These are phyloP conservation scores for Talaromyces sp. DNA, from an alignment of 2,329 filamentous ascomycete genomes.

Conservation along the genomic window DNA sequence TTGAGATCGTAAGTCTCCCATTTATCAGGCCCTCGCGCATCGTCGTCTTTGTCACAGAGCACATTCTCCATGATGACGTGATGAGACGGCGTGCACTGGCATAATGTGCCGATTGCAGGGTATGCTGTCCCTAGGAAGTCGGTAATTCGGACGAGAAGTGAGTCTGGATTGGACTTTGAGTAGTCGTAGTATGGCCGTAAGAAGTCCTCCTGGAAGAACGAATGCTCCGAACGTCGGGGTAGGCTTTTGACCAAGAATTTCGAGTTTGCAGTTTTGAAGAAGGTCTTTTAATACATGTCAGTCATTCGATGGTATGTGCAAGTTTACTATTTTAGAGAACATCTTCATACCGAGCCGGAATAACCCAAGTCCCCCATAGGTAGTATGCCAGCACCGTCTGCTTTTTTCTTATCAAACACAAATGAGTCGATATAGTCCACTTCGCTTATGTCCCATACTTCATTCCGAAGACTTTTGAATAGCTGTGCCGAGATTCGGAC, in stretches of 20 bases:
- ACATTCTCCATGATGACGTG: conserved; percentile 79
- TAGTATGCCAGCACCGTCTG: conserved; percentile 42
- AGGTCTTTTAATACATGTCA: conserved; percentile 50
- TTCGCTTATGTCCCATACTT: conserved; percentile 54
- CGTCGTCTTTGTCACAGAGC: conserved; percentile 55
- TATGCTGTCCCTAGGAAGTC: conserved; percentile 62
- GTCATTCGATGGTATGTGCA: neutral
- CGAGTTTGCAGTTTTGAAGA: conserved; percentile 65
- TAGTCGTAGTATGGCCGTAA: conserved; percentile 63
- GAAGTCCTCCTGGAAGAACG: conserved; percentile 66
- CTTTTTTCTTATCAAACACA: conserved; percentile 36
- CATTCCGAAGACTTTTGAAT: conserved; percentile 52
- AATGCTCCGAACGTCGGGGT: conserved; percentile 65
- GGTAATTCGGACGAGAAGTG: conserved; percentile 67
- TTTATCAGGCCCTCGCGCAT: conserved; percentile 40
- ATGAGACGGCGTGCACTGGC: conserved; percentile 63
- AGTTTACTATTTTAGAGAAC: neutral
- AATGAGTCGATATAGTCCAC: conserved; percentile 56
- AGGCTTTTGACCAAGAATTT: conserved; percentile 70
- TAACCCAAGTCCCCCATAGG: conserved; percentile 68
- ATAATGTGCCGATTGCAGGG: conserved; percentile 56
- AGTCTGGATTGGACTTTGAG: conserved; percentile 59
- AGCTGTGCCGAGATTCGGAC: conserved; percentile 46
- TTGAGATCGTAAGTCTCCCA: conserved; percentile 77
- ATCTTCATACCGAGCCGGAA: conserved; percentile 59